Evolutionary conservation across 2,329 filamentous ascomycete species (phyloP).

Genomic region (Fusarium pseudocircinatum): DNA sequence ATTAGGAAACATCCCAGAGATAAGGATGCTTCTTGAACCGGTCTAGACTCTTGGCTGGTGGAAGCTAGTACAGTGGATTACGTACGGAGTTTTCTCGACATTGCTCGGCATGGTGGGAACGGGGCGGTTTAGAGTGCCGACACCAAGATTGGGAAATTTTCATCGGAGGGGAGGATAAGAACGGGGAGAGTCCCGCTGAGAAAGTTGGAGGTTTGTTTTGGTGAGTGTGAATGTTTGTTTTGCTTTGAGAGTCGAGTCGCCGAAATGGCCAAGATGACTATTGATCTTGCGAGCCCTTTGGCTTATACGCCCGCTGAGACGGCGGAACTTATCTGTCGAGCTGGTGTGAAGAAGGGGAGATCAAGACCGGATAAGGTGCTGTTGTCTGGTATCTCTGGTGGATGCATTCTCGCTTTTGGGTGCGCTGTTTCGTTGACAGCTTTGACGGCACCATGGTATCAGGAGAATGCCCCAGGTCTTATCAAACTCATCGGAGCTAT

Average conservation of each 20-base stretch:
- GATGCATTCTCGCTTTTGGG: constrained; percentile 32
- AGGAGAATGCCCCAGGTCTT: constrained; percentile 35
- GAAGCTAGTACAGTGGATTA: constrained; percentile 14
- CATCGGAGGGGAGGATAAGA: neutral
- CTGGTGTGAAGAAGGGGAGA: constrained; percentile 36
- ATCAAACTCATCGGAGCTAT: constrained; percentile 35
- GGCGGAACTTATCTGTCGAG: constrained; percentile 34
- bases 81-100: constrained; percentile 24
- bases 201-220: accelerated
- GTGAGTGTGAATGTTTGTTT: neutral
- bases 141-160: neutral
- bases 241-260: too few relatives aligned
- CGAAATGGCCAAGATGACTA: neutral
- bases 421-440: constrained; percentile 37
- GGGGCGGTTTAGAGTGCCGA: neutral
- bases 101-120: constrained; percentile 24
- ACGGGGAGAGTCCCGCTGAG: neutral
- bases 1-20: neutral
- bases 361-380: constrained; percentile 35
- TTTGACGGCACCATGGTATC: constrained; percentile 37
- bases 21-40: neutral
- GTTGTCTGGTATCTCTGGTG: constrained; percentile 32
- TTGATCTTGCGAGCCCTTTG: constrained; percentile 2
- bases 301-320: constrained; percentile 39
- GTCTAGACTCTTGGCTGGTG: constrained; percentile 3